Base-by-base conservation (phyloP, 2,329 filamentous ascomycete genomes). In the Aureobasidium sp. region DNA sequence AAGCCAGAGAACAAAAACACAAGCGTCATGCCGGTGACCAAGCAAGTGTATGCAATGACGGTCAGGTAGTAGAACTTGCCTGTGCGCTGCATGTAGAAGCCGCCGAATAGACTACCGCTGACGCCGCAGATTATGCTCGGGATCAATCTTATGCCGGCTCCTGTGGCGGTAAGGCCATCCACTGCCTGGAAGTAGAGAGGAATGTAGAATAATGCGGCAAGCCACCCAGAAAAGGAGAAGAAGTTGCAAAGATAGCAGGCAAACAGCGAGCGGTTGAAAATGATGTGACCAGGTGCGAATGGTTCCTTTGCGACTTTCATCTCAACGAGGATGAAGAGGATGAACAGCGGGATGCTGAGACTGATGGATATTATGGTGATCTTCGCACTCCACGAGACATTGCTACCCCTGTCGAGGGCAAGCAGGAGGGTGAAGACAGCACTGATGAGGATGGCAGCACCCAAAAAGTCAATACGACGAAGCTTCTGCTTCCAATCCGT, bases 181-280 rank as follows among this genome's bases (percentile, higher is more conserved):
- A 87, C 86, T 5, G 87, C 88, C 73, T 93, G 90, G 74, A 89
- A 90, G 74, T 88, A 90, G 2, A 93, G 77, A 1, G 89, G 88
- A n/a, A 90, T 76, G 74, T 89, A 90, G 77, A 90, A 93, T 4
- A 89, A 66, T 1, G 81, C 75, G 0, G 83, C 81, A 51, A 86
- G 72, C 77, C 79, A 83, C 15, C 82, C 85, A 1, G 79, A 84
- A 59, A 88, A 82, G 57, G 82, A 80, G 72, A 90, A 91, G 75
- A 91, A 89, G 72, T 91, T 91, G 71, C 84, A 84, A 1, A 85
- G 73, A 68, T 88, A 91, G 70, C 83, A 84, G 2, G 87, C 84
- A 55, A 90, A 80, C 31, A 92, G 78, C 7, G 81, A 81, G 7
- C 80, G 79, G 69, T 88, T 81, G 68, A 90, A 85, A 65, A 92